Conservation (phyloP, 2,329 filamentous ascomycete genomes). For the Bipolaris bicolor region DNA sequence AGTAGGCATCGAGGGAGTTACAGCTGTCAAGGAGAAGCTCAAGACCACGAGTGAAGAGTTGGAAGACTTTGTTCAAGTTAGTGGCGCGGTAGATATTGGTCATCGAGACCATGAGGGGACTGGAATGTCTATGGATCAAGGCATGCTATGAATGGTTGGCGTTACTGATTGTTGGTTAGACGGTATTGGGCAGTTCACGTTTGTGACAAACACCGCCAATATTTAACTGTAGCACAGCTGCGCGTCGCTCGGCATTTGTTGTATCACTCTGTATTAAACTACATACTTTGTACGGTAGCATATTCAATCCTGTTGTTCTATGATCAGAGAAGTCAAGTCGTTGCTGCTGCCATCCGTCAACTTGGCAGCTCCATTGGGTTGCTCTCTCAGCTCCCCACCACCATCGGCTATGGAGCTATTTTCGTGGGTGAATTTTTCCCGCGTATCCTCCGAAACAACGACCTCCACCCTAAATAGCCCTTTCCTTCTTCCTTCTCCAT, state of each 20-base stretch:
- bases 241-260: no score
- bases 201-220: background rate
- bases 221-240: background rate
- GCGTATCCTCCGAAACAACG: constrained; percentile 5
- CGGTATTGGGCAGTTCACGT: background rate
- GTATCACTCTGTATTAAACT: no score
- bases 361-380: no score
- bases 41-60: constrained; percentile 96
- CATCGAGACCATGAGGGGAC: constrained; percentile 33
- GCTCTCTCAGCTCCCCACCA: background rate
- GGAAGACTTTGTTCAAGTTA: constrained; percentile 94
- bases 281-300: no score
- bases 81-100: constrained; percentile 77
- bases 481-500: constrained; percentile 7
- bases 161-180: background rate
- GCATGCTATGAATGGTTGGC: constrained; percentile 8
- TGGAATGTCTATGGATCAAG: constrained; percentile 17
- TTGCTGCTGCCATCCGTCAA: no score
- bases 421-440: background rate
- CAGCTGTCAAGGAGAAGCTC: constrained; percentile 91
- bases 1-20: constrained; percentile 85
- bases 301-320: no score
- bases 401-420: background rate
- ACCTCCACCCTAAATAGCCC: constrained; percentile 29
- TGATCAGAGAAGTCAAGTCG: no score